Conservation (phyloP, 306 rosid genomes). For the Delonix regia region DNA sequence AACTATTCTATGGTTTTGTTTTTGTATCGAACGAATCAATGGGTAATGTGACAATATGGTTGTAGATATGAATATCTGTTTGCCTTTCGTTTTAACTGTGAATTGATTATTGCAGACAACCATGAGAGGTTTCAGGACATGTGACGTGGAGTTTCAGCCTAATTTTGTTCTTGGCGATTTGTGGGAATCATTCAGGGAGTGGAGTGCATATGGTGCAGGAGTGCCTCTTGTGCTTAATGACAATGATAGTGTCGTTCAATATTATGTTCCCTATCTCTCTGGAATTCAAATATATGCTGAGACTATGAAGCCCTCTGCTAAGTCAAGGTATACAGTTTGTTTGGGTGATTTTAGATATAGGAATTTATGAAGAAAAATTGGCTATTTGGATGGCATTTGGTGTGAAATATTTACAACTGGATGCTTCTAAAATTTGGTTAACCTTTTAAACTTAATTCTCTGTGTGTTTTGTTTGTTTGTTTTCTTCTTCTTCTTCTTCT, state of each 20-base stretch:
- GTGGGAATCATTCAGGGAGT: conserved; percentile 89
- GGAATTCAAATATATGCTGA: conserved; percentile 79
- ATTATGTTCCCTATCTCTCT: conserved; percentile 84
- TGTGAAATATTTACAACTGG: neutral
- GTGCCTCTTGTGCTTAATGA: conserved; percentile 85
- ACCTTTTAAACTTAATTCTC: neutral
- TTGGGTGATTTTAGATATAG: neutral
- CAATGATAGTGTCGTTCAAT: conserved; percentile 73
- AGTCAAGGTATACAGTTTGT: conserved; percentile 57
- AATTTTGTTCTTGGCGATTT: conserved; percentile 78
- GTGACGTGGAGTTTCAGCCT: conserved; percentile 65
- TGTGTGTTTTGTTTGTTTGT: neutral
- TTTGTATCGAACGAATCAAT: neutral
- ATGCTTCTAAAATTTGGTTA: neutral
- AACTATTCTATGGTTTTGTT: conserved; percentile 1
- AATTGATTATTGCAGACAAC: conserved; percentile 60
- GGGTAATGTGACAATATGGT: conserved; percentile 2
- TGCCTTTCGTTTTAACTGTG: conserved; percentile 2
- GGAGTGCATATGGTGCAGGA: conserved; percentile 98
- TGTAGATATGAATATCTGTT: neutral
- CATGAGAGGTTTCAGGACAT: conserved; percentile 49
- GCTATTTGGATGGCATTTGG: neutral
- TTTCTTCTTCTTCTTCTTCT: too few relatives aligned
- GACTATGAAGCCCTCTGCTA: conserved; percentile 48
- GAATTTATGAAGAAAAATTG: neutral